These are phyloP conservation scores for Lentinula novae-zelandiae DNA, from an alignment of 1,284 basidiomycete species.

Conservation along the genomic window DNA sequence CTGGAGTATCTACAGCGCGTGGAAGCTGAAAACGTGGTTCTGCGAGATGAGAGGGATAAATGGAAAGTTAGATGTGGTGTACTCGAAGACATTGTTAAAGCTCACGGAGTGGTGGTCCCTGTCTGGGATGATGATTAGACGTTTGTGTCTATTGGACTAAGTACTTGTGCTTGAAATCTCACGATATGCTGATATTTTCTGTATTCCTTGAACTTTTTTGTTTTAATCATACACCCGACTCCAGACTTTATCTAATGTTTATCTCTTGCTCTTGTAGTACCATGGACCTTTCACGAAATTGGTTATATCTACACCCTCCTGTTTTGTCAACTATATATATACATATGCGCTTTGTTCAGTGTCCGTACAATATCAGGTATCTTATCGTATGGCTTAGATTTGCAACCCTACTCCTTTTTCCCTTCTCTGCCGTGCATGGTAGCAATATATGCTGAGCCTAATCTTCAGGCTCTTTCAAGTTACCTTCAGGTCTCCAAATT, in stretches of 20 bases:
- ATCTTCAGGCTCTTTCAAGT: too few relatives aligned
- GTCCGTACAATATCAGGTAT: too few relatives aligned
- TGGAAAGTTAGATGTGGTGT: constrained; percentile 55
- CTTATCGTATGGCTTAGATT: too few relatives aligned
- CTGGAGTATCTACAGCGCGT: constrained; percentile 65
- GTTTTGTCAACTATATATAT: background rate
- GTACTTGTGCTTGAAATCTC: background rate
- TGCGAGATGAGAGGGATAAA: constrained; percentile 47
- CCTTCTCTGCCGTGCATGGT: too few relatives aligned
- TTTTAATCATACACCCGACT: background rate
- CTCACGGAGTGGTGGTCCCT: constrained; percentile 28
- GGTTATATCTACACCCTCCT: background rate
- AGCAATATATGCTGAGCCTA: too few relatives aligned
- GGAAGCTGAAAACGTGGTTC: constrained; percentile 45
- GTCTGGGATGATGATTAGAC: background rate
- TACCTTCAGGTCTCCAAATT: too few relatives aligned
- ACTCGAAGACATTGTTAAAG: constrained; percentile 42
- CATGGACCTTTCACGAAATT: background rate
- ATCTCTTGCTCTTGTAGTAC: background rate
- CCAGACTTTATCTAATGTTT: background rate
- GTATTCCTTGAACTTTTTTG: background rate
- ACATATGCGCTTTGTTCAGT: background rate
- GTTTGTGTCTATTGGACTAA: background rate
- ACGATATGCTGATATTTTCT: background rate
- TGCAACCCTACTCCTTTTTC: too few relatives aligned